A percentile compares a stretch with the other conserved stretches of the same genome.
These are phyloP conservation scores for Raphanus hybrid DNA, from an alignment of 441 rosid genomes.

Conservation along the genomic window DNA sequence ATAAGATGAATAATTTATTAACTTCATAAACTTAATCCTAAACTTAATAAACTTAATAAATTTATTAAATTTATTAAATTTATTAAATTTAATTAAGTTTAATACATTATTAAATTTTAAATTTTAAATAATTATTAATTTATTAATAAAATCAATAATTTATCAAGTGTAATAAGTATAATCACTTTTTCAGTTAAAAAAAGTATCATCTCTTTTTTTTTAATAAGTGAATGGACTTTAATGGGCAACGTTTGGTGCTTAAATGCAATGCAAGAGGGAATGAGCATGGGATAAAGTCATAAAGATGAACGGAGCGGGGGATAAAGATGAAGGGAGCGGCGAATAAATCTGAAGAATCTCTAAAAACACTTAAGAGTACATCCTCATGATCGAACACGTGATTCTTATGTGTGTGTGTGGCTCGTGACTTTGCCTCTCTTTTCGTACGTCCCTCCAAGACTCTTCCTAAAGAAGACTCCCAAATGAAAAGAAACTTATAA, in stretches of 20 bases:
- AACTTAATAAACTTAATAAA: no score
- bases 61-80: no score
- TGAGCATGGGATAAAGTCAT: conserved; percentile 42
- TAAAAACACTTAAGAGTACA: not conserved
- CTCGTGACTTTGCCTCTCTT: conserved; percentile 47
- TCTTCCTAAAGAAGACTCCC: conserved; percentile 15
- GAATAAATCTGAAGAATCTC: conserved; percentile 21
- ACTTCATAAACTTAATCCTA: no score
- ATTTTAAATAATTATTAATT: no score
- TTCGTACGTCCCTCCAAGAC: conserved; percentile 29
- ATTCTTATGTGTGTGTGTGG: conserved; percentile 31
- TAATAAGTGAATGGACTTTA: not conserved
- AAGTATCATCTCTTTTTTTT: no score
- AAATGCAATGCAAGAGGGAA: conserved; percentile 21
- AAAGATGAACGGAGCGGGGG: no score
- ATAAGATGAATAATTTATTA: no score
- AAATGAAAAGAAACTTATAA: not conserved
- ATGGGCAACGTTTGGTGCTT: conserved; percentile 3
- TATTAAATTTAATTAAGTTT: no score
- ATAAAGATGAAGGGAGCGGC: conserved; percentile 44
- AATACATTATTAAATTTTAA: no score
- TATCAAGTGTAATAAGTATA: no score
- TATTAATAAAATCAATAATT: no score
- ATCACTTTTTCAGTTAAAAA: no score
- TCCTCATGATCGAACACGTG: conserved; percentile 31